These are phyloP conservation scores for Tetraselmis chui DNA, from an alignment of 139 green algal species.

Conservation along the genomic window DNA sequence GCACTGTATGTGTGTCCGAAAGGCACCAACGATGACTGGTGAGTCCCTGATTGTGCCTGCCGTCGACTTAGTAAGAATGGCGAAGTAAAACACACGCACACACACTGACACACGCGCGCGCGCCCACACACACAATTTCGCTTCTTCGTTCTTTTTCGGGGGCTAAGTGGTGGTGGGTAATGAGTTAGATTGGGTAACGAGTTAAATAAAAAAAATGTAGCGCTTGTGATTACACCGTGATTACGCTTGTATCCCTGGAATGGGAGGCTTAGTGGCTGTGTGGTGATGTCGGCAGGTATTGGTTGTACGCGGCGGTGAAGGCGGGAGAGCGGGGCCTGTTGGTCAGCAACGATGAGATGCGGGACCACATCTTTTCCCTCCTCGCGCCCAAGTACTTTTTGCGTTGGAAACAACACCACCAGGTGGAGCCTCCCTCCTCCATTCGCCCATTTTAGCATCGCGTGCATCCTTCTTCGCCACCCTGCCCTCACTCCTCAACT, in stretches of 20 bases:
- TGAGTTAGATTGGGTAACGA: no score
- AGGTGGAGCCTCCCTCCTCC: not conserved
- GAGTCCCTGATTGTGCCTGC: slow-evolving; percentile 3
- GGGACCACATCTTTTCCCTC: slow-evolving; percentile 91
- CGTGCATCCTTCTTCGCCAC: not conserved
- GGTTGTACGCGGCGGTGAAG: slow-evolving; percentile 85
- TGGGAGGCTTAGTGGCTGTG: no score
- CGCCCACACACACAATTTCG: no score
- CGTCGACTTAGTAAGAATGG: no score
- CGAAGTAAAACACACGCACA: no score
- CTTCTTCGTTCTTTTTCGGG: no score
- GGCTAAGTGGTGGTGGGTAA: no score
- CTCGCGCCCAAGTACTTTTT: slow-evolving; percentile 18
- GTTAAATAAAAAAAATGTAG: no score
- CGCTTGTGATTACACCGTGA: no score
- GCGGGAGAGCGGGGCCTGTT: slow-evolving; percentile 53
- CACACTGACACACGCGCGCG: no score
- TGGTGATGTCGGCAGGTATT: slow-evolving; percentile 79
- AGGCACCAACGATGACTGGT: slow-evolving; percentile 95
- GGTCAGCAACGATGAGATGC: slow-evolving; percentile 91
- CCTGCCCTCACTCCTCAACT: not conserved
- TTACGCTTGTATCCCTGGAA: no score
- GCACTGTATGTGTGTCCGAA: slow-evolving; percentile 66
- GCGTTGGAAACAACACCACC: not conserved
- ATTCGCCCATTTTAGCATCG: not conserved